Conservation (phyloP, 345 rosid species). For the Salix koriyanagi region DNA sequence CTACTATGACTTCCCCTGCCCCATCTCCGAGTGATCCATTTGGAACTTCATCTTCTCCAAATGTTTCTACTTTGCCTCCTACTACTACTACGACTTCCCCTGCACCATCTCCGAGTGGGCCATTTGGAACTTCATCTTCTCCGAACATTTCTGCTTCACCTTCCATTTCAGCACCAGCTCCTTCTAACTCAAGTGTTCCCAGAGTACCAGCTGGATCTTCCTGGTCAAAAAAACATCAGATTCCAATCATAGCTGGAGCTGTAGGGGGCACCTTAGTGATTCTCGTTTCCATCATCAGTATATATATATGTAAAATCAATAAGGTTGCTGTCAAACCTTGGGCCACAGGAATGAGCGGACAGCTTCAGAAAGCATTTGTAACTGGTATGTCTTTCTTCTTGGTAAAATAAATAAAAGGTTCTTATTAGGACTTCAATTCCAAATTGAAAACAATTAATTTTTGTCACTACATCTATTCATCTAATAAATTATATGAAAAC, state of each 20-base stretch:
- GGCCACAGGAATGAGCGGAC: conserved; percentile 86
- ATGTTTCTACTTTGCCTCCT: not conserved
- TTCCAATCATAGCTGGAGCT: conserved; percentile 31
- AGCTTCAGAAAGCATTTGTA: conserved; percentile 74
- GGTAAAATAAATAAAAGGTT: not conserved
- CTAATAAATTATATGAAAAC: not conserved
- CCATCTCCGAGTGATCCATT: not conserved
- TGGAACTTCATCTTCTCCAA: conserved; percentile 20
- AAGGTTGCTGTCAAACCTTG: conserved; percentile 86
- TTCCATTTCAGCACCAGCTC: conserved; percentile 24
- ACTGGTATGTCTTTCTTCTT: conserved; percentile 42
- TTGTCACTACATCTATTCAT: not conserved
- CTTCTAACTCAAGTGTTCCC: conserved; percentile 19
- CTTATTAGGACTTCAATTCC: not conserved
- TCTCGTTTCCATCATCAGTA: conserved; percentile 33
- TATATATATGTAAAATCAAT: conserved; percentile 41
- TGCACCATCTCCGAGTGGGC: not conserved
- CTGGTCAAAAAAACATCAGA: conserved; percentile 17
- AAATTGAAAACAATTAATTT: not conserved
- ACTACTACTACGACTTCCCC: not conserved
- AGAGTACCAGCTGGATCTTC: conserved; percentile 10
- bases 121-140: conserved; percentile 6
- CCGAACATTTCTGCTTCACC: conserved; percentile 22
- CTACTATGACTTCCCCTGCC: not conserved
- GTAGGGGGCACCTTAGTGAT: conserved; percentile 42